Evolutionary conservation across 495 filamentous ascomycete genomes (phyloP), one percentile per base, ranked within the genome.

Genomic region (Penicillium flavigenum): DNA sequence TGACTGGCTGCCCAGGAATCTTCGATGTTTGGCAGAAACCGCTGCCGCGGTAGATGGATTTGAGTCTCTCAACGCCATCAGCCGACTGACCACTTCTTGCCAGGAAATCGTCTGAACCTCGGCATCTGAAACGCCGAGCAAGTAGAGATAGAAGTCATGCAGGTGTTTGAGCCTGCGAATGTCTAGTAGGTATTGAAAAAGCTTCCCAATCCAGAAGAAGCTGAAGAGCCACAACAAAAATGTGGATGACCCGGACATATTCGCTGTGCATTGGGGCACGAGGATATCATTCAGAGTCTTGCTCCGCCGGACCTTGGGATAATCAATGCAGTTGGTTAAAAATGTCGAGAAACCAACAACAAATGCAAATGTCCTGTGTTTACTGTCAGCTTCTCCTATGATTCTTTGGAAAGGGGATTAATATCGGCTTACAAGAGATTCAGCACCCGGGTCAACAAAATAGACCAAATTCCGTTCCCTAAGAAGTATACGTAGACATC

Each of bases 61-160:
- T 36, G 87, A 80, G 70, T 98, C 92, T 63, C 95, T 79, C 7
- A 98, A 72, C 14, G 82, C 80, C 87, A 97, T 97, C 52, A 98
- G 77, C 45, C 92, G 87, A 36, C 84, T 87, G 43, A 98, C 93
- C 34, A 98, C 82, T 57, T 95, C 88, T 68, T 97, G 91, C 94
- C 94, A 98, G 8, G 91, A 90, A 32, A 98, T 87, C 0, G 92
- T 96, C 72, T 98, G 95, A 66, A 98, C 95, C 58, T 98, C 95
- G 20, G 83, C 76, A 63, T 98, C 95, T 2, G 90, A 89, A 32
- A 98, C 87, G 31, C 88, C 86, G 16, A 98, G 83, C 7, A 97
- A 80, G 65, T 97, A 83, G 41, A 83, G 73, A 71, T 91, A 98
- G 72, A 98, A 98, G 70, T 94, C 86, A 63, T 92, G 91, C 71